phyloP scores from a whole-genome alignment of 2,329 filamentous ascomycete genomes.

The Polychaeton citri region DNA sequence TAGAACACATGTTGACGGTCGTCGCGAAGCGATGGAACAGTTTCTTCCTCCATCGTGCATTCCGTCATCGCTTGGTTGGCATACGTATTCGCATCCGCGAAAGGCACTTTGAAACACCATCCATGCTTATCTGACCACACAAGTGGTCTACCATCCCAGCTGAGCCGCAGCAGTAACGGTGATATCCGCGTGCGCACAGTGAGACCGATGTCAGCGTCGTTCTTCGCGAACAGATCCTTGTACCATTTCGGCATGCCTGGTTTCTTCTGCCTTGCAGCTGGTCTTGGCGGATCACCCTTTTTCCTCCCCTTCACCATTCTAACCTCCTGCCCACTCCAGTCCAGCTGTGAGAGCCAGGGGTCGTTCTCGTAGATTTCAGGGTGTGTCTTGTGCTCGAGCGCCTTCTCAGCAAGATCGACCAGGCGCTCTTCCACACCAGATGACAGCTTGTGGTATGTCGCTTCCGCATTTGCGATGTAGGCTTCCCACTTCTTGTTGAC shows the following conservation, averaged over 20 bases:
- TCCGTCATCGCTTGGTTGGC: constrained; percentile 55
- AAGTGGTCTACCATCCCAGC: constrained; percentile 81
- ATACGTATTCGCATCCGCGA: constrained; percentile 50
- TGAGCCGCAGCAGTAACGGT: constrained; percentile 66
- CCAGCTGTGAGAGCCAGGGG: constrained; percentile 83
- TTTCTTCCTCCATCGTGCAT: constrained; percentile 67
- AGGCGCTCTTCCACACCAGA: constrained; percentile 68
- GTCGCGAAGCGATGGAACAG: constrained; percentile 47
- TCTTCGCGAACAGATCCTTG: constrained; percentile 70
- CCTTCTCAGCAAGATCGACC: constrained; percentile 59
- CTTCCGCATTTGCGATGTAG: constrained; percentile 74
- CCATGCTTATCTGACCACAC: constrained; percentile 89
- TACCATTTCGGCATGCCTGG: constrained; percentile 95
- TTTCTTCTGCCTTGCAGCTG: constrained; percentile 74
- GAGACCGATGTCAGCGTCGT: constrained; percentile 54
- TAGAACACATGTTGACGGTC: constrained; percentile 61
- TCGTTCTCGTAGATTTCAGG: constrained; percentile 60
- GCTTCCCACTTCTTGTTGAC: constrained; percentile 78
- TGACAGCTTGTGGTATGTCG: constrained; percentile 64
- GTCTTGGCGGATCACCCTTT: constrained; percentile 66
- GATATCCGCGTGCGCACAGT: constrained; percentile 81
- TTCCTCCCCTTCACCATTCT: constrained; percentile 86
- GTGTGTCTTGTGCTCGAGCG: constrained; percentile 58
- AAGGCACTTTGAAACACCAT: constrained; percentile 76
- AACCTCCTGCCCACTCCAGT: constrained; percentile 89